These are phyloP conservation scores for Aspergillus sp. DNA, from an alignment of 2,329 filamentous ascomycete genomes.

Conservation along the genomic window DNA sequence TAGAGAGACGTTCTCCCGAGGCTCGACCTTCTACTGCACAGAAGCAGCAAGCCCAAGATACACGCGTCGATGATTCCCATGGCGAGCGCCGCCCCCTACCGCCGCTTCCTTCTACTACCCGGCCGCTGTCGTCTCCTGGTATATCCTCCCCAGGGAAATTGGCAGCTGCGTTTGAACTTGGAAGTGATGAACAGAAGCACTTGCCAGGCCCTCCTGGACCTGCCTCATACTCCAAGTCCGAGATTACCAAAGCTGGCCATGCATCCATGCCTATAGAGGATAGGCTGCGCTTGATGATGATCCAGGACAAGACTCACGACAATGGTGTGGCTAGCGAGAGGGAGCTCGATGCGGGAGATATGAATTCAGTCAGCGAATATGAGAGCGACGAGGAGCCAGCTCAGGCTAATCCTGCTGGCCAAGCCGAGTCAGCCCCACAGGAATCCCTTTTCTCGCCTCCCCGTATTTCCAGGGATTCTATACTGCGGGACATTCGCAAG, in stretches of 20 bases:
- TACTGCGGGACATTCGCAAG: slow-evolving; percentile 71
- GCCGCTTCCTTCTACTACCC: slow-evolving; percentile 57
- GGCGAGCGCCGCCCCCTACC: slow-evolving; percentile 77
- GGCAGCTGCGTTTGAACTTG: slow-evolving; percentile 62
- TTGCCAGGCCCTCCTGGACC: slow-evolving; percentile 64
- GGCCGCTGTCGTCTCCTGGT: slow-evolving; percentile 35
- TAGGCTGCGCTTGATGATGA: slow-evolving; percentile 78
- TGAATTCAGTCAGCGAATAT: slow-evolving; percentile 3
- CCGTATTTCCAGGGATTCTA: slow-evolving; percentile 86
- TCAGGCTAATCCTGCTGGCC: slow-evolving; percentile 2
- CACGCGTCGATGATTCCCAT: slow-evolving; percentile 65
- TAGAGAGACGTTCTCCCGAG: slow-evolving; percentile 56
- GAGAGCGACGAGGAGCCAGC: slow-evolving; percentile 21
- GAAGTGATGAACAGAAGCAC: slow-evolving; percentile 55
- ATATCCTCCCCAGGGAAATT: slow-evolving; percentile 53
- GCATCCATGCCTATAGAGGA: slow-evolving; percentile 78
- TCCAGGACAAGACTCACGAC: slow-evolving; percentile 53
- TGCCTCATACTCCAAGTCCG: slow-evolving; percentile 60
- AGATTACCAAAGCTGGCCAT: slow-evolving; percentile 66
- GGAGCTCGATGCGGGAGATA: slow-evolving; percentile 2
- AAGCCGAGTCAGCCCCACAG: slow-evolving; percentile 47
- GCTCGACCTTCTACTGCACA: slow-evolving; percentile 41
- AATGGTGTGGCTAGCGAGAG: background rate
- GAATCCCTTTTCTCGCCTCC: slow-evolving; percentile 56
- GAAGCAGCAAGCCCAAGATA: slow-evolving; percentile 30